phyloP scores from a whole-genome alignment of 2,329 filamentous ascomycete species.

The Lasiodiplodia hormozganensis region DNA sequence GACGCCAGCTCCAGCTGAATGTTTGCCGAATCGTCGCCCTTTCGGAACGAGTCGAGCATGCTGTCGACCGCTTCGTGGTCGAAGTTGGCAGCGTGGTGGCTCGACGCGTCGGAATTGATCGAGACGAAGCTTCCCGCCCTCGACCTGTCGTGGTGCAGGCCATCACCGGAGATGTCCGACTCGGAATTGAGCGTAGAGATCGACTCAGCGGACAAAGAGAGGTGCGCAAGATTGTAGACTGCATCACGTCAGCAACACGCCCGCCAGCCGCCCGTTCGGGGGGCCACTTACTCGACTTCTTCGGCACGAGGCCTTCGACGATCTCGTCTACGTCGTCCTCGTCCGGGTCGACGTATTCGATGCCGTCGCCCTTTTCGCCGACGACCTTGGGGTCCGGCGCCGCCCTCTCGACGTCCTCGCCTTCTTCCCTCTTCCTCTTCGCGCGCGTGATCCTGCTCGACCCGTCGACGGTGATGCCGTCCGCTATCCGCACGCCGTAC shows the following conservation, averaged over 20 bases:
- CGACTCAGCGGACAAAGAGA: slow-evolving; percentile 58
- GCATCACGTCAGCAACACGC: not conserved
- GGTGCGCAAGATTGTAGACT: slow-evolving; percentile 60
- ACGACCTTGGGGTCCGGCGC: slow-evolving; percentile 60
- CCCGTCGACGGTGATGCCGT: slow-evolving; percentile 59
- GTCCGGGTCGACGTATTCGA: slow-evolving; percentile 64
- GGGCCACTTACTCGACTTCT: slow-evolving; percentile 43
- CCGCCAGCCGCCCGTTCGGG: no score
- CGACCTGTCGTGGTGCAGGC: slow-evolving; percentile 62
- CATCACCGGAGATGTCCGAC: slow-evolving; percentile 48
- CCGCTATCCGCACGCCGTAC: slow-evolving; percentile 74
- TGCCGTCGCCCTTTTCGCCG: slow-evolving; percentile 65
- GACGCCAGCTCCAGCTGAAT: slow-evolving; percentile 94
- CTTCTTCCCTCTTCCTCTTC: slow-evolving; percentile 54
- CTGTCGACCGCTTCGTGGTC: slow-evolving; percentile 86
- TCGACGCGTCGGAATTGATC: slow-evolving; percentile 64
- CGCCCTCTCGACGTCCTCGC: slow-evolving; percentile 45
- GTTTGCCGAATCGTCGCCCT: slow-evolving; percentile 75
- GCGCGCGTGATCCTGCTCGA: slow-evolving; percentile 54
- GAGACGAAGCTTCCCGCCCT: slow-evolving; percentile 76
- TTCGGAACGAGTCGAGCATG: slow-evolving; percentile 82
- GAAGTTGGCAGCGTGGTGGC: slow-evolving; percentile 67
- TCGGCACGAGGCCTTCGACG: slow-evolving; percentile 47
- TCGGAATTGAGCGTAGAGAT: slow-evolving; percentile 70
- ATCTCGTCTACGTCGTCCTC: slow-evolving; percentile 69